Percentiles rank a stretch among this genome's conserved stretches.
Evolutionary conservation across 106 monocot genomes (phyloP).

Genomic region (Dendrobium nobile): DNA sequence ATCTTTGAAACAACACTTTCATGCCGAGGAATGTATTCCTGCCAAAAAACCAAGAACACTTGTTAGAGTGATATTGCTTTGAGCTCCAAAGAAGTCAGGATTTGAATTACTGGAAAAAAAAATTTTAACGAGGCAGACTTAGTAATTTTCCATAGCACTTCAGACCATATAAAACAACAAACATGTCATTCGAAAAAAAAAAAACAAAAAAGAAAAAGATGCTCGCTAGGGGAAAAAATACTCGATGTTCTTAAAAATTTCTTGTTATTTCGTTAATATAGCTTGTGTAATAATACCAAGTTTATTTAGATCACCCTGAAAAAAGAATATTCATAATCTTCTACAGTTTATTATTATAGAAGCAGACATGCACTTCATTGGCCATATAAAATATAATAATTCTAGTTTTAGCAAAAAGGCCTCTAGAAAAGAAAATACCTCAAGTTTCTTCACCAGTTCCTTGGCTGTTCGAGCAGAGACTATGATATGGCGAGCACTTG

Average conservation of each 20-base stretch:
- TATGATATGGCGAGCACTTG: slow-evolving; percentile 44
- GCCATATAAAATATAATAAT: background rate
- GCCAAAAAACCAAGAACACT: background rate
- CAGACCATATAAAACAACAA: too few species aligned
- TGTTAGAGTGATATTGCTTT: too few species aligned
- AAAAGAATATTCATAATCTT: background rate
- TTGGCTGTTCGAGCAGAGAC: slow-evolving; percentile 44
- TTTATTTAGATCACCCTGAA: background rate
- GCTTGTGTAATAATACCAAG: background rate
- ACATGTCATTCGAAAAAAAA: background rate
- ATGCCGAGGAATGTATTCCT: slow-evolving; percentile 46
- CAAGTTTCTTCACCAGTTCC: slow-evolving; percentile 45
- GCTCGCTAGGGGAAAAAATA: too few species aligned
- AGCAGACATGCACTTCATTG: background rate
- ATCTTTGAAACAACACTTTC: slow-evolving; percentile 43
- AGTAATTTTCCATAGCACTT: too few species aligned
- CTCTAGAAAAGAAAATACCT: slow-evolving; percentile 23
- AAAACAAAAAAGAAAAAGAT: too few species aligned
- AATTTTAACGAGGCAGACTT: too few species aligned
- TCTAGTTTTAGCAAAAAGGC: background rate
- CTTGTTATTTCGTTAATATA: too few species aligned
- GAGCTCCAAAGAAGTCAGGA: too few species aligned
- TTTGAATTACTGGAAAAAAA: too few species aligned
- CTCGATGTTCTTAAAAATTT: too few species aligned
- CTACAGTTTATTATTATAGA: too few species aligned